phyloP scores from a whole-genome alignment of 2,329 filamentous ascomycete genomes.

The Cladosporium sp. region DNA sequence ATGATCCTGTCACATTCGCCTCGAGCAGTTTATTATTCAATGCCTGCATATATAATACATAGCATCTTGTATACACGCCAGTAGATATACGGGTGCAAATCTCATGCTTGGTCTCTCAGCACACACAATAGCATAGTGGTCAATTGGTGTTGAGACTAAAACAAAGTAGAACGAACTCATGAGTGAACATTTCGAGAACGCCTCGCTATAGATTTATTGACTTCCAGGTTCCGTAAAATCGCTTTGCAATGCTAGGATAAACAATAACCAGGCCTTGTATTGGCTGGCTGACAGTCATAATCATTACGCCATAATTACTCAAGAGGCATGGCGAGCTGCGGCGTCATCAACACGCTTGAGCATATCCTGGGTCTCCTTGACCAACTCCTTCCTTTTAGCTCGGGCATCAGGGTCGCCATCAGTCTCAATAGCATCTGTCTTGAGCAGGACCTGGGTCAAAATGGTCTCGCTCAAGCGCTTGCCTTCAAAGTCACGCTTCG shows the following conservation, averaged over 20 bases:
- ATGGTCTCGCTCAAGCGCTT: slow-evolving; percentile 71
- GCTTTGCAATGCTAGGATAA: slow-evolving; percentile 8
- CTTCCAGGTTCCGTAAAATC: slow-evolving; percentile 33
- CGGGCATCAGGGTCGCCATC: slow-evolving; percentile 65
- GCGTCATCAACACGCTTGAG: slow-evolving; percentile 59
- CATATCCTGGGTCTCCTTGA: slow-evolving; percentile 65
- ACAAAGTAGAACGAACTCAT: not conserved
- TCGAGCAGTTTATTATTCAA: not conserved
- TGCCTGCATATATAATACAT: not conserved
- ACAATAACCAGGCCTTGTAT: not conserved
- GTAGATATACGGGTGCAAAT: too few relatives aligned
- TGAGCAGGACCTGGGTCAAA: slow-evolving; percentile 70
- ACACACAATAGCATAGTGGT: too few relatives aligned
- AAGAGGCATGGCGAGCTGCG: slow-evolving; percentile 13
- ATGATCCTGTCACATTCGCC: not conserved
- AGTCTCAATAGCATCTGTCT: slow-evolving; percentile 71
- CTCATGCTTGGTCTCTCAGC: too few relatives aligned
- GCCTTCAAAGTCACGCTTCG: slow-evolving; percentile 70
- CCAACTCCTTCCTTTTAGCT: slow-evolving; percentile 64
- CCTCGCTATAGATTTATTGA: slow-evolving; percentile 62
- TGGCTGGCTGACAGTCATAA: slow-evolving; percentile 1
- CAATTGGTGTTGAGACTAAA: not conserved
- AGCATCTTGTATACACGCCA: not conserved
- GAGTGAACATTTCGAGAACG: slow-evolving; percentile 44
- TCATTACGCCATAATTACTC: not conserved